Conservation (phyloP, 1,139 yeast species). For the Candida freyschussii region DNA sequence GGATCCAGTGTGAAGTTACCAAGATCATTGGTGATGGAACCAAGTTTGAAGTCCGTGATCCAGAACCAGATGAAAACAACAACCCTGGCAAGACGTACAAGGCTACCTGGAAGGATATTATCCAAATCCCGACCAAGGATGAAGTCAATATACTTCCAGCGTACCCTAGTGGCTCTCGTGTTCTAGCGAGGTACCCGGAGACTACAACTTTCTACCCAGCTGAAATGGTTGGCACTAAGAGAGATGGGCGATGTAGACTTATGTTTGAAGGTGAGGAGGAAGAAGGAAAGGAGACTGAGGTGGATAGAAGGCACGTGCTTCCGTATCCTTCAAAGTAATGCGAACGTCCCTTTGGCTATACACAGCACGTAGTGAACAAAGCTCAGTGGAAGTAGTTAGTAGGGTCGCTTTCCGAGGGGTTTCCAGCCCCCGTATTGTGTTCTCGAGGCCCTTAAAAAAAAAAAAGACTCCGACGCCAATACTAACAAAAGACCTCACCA, state of each 20-base stretch:
- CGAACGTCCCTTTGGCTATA: background rate
- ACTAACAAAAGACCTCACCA: no score
- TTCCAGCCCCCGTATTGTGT: no score
- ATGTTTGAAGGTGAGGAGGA: constrained; percentile 97
- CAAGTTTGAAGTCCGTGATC: constrained; percentile 85
- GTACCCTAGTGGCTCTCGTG: constrained; percentile 75
- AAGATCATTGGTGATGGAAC: constrained; percentile 72
- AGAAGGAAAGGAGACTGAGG: constrained; percentile 92
- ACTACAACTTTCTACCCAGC: constrained; percentile 97
- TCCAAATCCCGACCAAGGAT: constrained; percentile 58
- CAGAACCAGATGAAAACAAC: constrained; percentile 93
- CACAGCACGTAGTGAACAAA: background rate
- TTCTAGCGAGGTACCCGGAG: constrained; percentile 93
- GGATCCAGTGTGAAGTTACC: constrained; percentile 95
- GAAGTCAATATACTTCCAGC: constrained; percentile 43
- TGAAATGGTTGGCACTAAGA: constrained; percentile 71
- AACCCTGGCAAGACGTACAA: constrained; percentile 86
- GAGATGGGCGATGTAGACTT: constrained; percentile 74
- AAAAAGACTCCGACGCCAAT: no score
- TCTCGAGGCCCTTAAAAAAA: no score
- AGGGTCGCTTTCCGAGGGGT: no score
- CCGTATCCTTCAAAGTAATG: constrained; percentile 51
- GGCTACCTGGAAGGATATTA: constrained; percentile 75
- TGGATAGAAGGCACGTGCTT: constrained; percentile 74
- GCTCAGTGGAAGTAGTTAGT: no score